These are phyloP conservation scores for Penstemon eatonii DNA, from an alignment of 257 asterid species.

Conservation along the genomic window DNA sequence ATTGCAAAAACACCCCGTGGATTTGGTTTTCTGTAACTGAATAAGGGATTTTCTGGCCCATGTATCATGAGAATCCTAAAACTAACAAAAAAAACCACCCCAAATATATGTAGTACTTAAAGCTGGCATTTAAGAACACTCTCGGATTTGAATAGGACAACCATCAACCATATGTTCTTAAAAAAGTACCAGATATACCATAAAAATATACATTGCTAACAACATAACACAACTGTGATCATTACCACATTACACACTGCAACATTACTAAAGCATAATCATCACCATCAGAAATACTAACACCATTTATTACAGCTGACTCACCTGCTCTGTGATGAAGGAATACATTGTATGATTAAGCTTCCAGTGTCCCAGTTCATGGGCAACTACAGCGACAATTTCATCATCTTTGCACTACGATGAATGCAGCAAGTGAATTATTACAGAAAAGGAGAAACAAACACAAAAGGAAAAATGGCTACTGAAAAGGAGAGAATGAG, in stretches of 20 bases:
- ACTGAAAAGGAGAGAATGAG: not conserved
- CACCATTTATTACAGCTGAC: slow-evolving; percentile 16
- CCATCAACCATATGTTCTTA: slow-evolving; percentile 14
- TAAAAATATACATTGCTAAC: too few species aligned
- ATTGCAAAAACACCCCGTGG: too few species aligned
- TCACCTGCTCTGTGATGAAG: slow-evolving; percentile 87
- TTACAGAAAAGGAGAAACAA: not conserved
- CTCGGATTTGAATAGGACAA: slow-evolving; percentile 1
- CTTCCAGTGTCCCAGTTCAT: slow-evolving; percentile 98
- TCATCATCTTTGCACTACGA: slow-evolving; percentile 84
- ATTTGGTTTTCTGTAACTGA: too few species aligned
- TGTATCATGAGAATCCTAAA: too few species aligned
- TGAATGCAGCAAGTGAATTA: slow-evolving; percentile 12
- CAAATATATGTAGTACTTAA: too few species aligned
- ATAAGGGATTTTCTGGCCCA: too few species aligned
- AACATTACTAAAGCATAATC: slow-evolving; percentile 12
- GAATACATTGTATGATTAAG: slow-evolving; percentile 84
- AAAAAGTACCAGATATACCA: too few species aligned
- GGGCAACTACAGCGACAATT: slow-evolving; percentile 91
- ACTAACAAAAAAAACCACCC: too few species aligned
- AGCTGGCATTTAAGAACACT: not conserved
- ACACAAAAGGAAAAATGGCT: not conserved
- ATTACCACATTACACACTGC: not conserved
- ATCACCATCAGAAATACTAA: not conserved
- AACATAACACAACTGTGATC: not conserved